Conservation (phyloP, 495 filamentous ascomycete species). For the Hypoxylon subgilvum region DNA sequence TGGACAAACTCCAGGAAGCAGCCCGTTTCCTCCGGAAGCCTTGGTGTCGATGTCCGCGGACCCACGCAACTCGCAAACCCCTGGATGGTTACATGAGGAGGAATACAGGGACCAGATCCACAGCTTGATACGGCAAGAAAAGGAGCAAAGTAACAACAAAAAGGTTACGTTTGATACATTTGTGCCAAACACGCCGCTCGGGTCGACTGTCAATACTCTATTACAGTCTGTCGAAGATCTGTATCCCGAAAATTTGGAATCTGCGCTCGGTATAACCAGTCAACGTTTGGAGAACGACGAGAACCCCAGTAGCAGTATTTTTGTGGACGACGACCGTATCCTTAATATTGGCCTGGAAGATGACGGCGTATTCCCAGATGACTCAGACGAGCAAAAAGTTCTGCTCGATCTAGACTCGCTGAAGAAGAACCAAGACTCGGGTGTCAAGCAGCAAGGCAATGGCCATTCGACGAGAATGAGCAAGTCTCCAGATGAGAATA, state of each 20-base stretch:
- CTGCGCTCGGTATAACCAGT: slow-evolving; percentile 50
- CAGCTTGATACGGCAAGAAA: slow-evolving; percentile 68
- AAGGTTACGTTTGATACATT: slow-evolving; percentile 68
- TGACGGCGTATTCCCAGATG: slow-evolving; percentile 54
- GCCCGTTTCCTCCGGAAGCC: slow-evolving; percentile 78
- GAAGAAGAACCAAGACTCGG: slow-evolving; percentile 6
- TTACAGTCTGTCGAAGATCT: slow-evolving; percentile 86
- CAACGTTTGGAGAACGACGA: slow-evolving; percentile 31
- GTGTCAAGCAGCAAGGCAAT: not conserved
- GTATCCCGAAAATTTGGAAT: slow-evolving; percentile 68
- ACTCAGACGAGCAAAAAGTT: slow-evolving; percentile 61
- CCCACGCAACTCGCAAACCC: slow-evolving; percentile 67
- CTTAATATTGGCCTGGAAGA: slow-evolving; percentile 44
- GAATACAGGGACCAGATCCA: slow-evolving; percentile 72
- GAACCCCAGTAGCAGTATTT: slow-evolving; percentile 42
- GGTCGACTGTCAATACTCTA: slow-evolving; percentile 69
- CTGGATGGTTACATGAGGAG: slow-evolving; percentile 89
- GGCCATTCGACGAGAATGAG: not conserved
- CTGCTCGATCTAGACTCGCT: slow-evolving; percentile 4
- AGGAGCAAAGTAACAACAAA: slow-evolving; percentile 51
- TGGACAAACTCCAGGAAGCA: slow-evolving; percentile 64
- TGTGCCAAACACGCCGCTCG: slow-evolving; percentile 57
- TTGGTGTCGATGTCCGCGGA: slow-evolving; percentile 86
- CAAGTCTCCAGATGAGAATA: not conserved
- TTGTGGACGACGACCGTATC: slow-evolving; percentile 56